A percentile compares a stretch with the other conserved stretches of the same genome.
Conservation (phyloP, 2,329 filamentous ascomycete genomes). For the Alternaria brassicae region DNA sequence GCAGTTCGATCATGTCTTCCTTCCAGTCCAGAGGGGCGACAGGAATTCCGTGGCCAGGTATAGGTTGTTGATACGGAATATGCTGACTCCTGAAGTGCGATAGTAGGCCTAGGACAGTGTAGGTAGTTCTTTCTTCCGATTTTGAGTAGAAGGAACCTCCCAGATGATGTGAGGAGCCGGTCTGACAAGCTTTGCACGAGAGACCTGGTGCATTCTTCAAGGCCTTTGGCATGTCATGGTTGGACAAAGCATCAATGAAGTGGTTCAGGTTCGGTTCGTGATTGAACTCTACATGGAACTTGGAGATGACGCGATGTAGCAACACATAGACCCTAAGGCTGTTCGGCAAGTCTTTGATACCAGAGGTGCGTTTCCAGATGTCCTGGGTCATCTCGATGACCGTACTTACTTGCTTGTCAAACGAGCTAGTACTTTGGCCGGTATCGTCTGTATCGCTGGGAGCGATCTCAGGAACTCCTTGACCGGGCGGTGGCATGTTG, state of each 20-base stretch:
- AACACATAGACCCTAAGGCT: slow-evolving; percentile 69
- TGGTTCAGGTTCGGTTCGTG: slow-evolving; percentile 65
- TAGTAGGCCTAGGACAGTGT: slow-evolving; percentile 62
- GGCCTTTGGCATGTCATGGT: slow-evolving; percentile 50
- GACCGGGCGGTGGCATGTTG: slow-evolving; percentile 26
- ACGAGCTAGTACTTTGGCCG: slow-evolving; percentile 43
- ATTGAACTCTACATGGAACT: slow-evolving; percentile 65
- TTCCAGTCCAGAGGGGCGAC: slow-evolving; percentile 60
- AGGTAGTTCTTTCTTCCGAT: slow-evolving; percentile 50
- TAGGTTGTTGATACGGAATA: slow-evolving; percentile 34
- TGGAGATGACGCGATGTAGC: slow-evolving; percentile 67
- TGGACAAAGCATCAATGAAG: slow-evolving; percentile 57
- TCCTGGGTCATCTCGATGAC: slow-evolving; percentile 61
- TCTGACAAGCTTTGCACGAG: slow-evolving; percentile 53
- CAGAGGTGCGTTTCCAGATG: slow-evolving; percentile 68
- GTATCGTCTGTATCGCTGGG: slow-evolving; percentile 29
- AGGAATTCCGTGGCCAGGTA: slow-evolving; percentile 33
- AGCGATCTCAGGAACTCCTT: slow-evolving; percentile 25
- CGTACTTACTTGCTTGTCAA: slow-evolving; percentile 52
- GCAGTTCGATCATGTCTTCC: slow-evolving; percentile 67
- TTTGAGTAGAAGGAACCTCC: slow-evolving; percentile 45
- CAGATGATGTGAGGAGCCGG: slow-evolving; percentile 35
- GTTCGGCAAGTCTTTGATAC: slow-evolving; percentile 67
- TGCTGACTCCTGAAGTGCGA: slow-evolving; percentile 68
- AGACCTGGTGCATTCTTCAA: slow-evolving; percentile 55